Conservation (phyloP, 371 early-diverging fungal genomes). For the Circinella minor region DNA sequence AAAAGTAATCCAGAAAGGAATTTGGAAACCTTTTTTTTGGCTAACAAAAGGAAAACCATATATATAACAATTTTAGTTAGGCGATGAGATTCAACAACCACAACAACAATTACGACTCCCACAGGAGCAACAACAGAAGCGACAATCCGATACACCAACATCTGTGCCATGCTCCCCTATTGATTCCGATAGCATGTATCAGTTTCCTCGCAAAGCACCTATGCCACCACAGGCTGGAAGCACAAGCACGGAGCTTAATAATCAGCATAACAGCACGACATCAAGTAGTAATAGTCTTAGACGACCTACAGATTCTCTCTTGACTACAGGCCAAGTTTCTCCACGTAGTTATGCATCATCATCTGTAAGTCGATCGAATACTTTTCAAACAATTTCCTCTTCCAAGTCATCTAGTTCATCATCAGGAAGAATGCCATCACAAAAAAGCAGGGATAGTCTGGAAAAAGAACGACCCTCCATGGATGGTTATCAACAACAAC, state of each 20-base stretch:
- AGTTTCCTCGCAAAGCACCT: slow-evolving; percentile 52
- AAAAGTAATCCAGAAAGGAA: neutral
- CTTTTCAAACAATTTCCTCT: slow-evolving; percentile 49
- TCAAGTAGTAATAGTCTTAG: neutral
- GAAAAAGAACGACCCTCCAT: slow-evolving; percentile 6
- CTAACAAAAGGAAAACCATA: neutral
- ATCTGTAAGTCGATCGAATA: slow-evolving; percentile 46
- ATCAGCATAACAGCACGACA: neutral
- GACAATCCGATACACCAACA: neutral
- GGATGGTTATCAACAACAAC: neutral
- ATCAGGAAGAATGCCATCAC: slow-evolving; percentile 14
- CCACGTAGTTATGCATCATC: slow-evolving; percentile 37
- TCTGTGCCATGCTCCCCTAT: slow-evolving; percentile 23
- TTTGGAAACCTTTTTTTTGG: no score
- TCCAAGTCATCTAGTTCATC: slow-evolving; percentile 29
- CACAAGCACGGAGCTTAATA: slow-evolving; percentile 2
- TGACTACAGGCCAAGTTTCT: slow-evolving; percentile 24
- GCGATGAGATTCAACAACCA: neutral
- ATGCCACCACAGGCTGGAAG: slow-evolving; percentile 32
- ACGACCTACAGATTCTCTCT: slow-evolving; percentile 14
- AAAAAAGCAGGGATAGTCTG: slow-evolving; percentile 1
- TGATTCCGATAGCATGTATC: slow-evolving; percentile 33
- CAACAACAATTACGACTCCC: neutral
- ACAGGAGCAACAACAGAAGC: slow-evolving; percentile 3
- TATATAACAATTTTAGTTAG: neutral